These are phyloP conservation scores for Mycosphaerella arachidis DNA, from an alignment of 2,329 filamentous ascomycete genomes.

Conservation along the genomic window DNA sequence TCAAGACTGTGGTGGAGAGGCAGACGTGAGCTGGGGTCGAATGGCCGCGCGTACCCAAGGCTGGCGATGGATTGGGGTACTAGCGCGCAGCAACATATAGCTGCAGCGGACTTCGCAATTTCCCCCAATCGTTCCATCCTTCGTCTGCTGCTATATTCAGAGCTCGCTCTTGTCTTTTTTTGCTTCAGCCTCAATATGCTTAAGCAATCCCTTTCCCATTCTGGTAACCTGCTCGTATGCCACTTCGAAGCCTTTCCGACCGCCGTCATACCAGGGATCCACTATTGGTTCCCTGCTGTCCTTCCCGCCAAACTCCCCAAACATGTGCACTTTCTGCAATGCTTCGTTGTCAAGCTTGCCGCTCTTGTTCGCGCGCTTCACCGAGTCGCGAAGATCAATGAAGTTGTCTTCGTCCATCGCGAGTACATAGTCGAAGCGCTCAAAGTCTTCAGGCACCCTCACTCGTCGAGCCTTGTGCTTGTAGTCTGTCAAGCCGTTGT, in stretches of 20 bases:
- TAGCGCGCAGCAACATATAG: no score
- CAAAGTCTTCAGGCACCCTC: constrained; percentile 64
- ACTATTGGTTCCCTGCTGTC: constrained; percentile 65
- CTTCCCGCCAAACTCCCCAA: constrained; percentile 71
- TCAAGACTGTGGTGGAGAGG: background rate
- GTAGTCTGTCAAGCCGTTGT: constrained; percentile 67
- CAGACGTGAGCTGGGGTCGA: background rate
- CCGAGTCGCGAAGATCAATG: constrained; percentile 60
- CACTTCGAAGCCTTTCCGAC: constrained; percentile 69
- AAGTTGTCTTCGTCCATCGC: constrained; percentile 90
- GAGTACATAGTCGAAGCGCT: constrained; percentile 85
- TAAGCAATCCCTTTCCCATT: constrained; percentile 73
- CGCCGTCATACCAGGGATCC: constrained; percentile 91
- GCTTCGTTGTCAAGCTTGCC: constrained; percentile 28
- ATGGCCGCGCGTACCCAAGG: background rate
- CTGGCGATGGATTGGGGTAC: no score
- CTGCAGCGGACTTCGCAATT: no score
- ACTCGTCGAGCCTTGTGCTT: constrained; percentile 73
- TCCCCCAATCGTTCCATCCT: background rate
- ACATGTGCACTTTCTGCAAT: constrained; percentile 53
- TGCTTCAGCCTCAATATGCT: constrained; percentile 47
- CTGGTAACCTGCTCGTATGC: constrained; percentile 80
- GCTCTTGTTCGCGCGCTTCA: constrained; percentile 48
- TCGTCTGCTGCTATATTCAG: background rate
- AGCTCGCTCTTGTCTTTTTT: constrained; percentile 9